Percentiles rank a stretch among this genome's conserved stretches.
These are phyloP conservation scores for Phytopythium chamaehyphon DNA, from an alignment of 352 stramenopile genomes.

Conservation along the genomic window DNA sequence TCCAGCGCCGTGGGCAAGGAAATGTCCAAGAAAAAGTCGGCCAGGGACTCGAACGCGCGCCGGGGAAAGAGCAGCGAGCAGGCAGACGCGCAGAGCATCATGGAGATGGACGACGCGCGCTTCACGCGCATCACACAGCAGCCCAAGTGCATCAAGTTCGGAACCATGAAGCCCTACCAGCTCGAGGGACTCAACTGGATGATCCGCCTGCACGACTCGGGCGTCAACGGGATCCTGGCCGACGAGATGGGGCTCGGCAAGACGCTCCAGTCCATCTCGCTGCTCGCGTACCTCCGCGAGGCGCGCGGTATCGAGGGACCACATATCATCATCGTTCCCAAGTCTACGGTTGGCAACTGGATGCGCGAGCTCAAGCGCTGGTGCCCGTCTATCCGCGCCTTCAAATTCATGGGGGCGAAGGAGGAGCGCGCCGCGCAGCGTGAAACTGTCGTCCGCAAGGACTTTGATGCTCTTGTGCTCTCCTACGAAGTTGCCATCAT, in stretches of 20 bases:
- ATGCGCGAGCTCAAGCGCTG: conserved; percentile 98
- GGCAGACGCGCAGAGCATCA: conserved; percentile 57
- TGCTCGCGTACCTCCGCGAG: conserved; percentile 96
- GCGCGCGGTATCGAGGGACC: conserved; percentile 92
- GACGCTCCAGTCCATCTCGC: conserved; percentile 98
- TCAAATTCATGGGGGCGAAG: conserved; percentile 97
- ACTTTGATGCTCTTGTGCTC: conserved; percentile 94
- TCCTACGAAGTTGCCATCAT: conserved; percentile 95
- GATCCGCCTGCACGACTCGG: conserved; percentile 92
- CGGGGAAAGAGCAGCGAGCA: conserved; percentile 66
- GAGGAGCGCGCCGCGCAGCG: conserved; percentile 92
- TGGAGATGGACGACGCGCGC: conserved; percentile 78
- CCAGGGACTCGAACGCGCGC: conserved; percentile 41
- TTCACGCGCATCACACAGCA: conserved; percentile 82
- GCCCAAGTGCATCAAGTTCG: conserved; percentile 79
- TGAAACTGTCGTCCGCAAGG: conserved; percentile 61
- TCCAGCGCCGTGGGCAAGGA: conserved; percentile 72
- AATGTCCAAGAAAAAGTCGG: conserved; percentile 51
- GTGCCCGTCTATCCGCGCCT: conserved; percentile 90
- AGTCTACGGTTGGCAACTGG: conserved; percentile 99
- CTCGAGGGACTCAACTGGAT: conserved; percentile 89
- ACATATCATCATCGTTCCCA: conserved; percentile 98
- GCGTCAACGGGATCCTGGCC: conserved; percentile 81
- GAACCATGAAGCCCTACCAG: conserved; percentile 88
- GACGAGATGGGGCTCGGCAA: conserved; percentile 92